phyloP scores from a whole-genome alignment of 2,329 filamentous ascomycete genomes.

The Lachnellula suecica region DNA sequence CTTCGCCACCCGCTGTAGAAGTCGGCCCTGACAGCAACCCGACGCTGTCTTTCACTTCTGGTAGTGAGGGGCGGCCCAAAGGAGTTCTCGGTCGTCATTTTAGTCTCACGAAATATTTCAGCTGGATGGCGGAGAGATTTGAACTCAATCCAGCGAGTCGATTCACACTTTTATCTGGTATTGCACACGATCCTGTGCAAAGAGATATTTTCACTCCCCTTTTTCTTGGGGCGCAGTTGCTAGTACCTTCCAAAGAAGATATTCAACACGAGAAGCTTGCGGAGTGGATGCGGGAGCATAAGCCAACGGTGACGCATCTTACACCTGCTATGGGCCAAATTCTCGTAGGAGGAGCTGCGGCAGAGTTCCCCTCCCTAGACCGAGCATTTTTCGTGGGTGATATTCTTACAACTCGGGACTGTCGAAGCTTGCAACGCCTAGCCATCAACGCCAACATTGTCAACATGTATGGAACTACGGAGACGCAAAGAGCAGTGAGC shows the following conservation, averaged over 20 bases:
- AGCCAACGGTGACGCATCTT: slow-evolving; percentile 79
- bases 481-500: slow-evolving; percentile 77
- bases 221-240: slow-evolving; percentile 76
- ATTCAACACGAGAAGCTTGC: slow-evolving; percentile 84
- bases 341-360: slow-evolving; percentile 77
- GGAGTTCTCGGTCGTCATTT: slow-evolving; percentile 87
- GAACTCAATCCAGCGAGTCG: slow-evolving; percentile 57
- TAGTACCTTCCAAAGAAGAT: slow-evolving; percentile 78
- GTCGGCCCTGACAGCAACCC: slow-evolving; percentile 85
- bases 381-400: slow-evolving; percentile 91
- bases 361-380: slow-evolving; percentile 74
- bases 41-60: slow-evolving; percentile 73
- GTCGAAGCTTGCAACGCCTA: slow-evolving; percentile 70
- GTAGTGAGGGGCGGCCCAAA: slow-evolving; percentile 78
- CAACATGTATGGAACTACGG: slow-evolving; percentile 88
- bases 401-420: slow-evolving; percentile 82
- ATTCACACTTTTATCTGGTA: slow-evolving; percentile 83
- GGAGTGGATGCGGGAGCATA: slow-evolving; percentile 81
- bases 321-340: slow-evolving; percentile 98
- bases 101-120: slow-evolving; percentile 80
- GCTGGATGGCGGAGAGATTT: slow-evolving; percentile 90
- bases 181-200: slow-evolving; percentile 73
- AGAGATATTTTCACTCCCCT: slow-evolving; percentile 86
- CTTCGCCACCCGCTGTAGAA: slow-evolving; percentile 59
- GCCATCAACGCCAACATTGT: slow-evolving; percentile 74